Conservation (phyloP, 345 rosid species). For the Murraya koenigii region DNA sequence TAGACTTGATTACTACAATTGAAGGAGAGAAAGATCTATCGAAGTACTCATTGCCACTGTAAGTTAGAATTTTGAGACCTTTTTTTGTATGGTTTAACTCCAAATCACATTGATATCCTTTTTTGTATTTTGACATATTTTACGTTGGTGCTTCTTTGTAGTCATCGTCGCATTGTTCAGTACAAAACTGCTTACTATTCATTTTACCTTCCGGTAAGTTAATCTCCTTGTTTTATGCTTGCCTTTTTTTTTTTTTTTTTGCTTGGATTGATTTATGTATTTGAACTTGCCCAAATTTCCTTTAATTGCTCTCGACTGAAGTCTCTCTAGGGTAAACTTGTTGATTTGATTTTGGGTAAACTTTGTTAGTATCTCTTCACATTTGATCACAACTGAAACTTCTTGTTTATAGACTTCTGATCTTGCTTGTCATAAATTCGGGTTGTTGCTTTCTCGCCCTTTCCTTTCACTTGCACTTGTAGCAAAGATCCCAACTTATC, state of each 20-base stretch:
- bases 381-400: neutral
- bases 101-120: neutral
- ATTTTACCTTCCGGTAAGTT: slow-evolving; percentile 44
- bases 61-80: slow-evolving; percentile 13
- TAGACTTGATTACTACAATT: slow-evolving; percentile 40
- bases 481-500: neutral
- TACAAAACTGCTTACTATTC: slow-evolving; percentile 49
- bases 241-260: neutral
- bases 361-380: neutral
- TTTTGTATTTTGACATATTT: neutral
- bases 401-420: neutral
- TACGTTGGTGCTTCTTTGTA: slow-evolving; percentile 17
- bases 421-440: neutral
- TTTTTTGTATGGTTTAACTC: neutral
- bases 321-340: neutral
- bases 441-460: neutral
- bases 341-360: neutral
- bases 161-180: slow-evolving; percentile 41
- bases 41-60: slow-evolving; percentile 35
- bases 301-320: neutral
- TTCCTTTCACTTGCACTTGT: neutral
- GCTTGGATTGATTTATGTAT: neutral
- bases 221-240: neutral
- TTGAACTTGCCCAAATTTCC: neutral
- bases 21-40: slow-evolving; percentile 47